Percentiles rank a stretch among this genome's conserved stretches.
Conservation (phyloP, 257 asterid genomes). For the Solanum gracilifrons region DNA sequence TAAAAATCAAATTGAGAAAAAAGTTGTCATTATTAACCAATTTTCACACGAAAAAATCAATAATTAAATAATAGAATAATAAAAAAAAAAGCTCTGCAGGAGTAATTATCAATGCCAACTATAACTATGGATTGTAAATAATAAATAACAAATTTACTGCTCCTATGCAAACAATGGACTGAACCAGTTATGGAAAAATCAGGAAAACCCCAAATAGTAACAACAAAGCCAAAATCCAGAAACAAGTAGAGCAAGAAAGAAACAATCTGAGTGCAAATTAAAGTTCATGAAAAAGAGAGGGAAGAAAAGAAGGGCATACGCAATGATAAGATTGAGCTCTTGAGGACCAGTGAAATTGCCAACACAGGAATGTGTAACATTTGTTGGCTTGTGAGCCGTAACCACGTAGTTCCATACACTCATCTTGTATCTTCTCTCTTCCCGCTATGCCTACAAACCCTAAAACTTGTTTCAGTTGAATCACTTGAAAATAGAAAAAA, state of each 20-base stretch:
- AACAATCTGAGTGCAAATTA: background rate
- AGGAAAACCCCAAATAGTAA: background rate
- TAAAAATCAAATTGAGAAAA: slow-evolving; percentile 1
- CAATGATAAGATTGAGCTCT: slow-evolving; percentile 86
- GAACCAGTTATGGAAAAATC: background rate
- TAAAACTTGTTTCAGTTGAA: background rate
- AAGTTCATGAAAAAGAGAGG: background rate
- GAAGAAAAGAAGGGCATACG: slow-evolving; percentile 17
- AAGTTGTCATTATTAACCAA: background rate
- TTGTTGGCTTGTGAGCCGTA: slow-evolving; percentile 99
- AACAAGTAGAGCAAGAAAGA: background rate
- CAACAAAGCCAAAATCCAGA: background rate
- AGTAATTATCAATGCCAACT: background rate
- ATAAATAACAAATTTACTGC: background rate
- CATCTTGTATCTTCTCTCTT: slow-evolving; percentile 19
- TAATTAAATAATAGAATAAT: background rate
- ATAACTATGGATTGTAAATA: background rate
- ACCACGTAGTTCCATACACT: slow-evolving; percentile 97
- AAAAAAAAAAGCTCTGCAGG: background rate
- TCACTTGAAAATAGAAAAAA: background rate
- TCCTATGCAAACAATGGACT: background rate
- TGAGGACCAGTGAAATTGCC: slow-evolving; percentile 94
- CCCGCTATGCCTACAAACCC: background rate
- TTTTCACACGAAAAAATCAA: background rate
- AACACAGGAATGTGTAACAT: slow-evolving; percentile 92